A percentile compares a stretch with the other conserved stretches of the same genome.
phyloP scores from a whole-genome alignment of 225 moss, liverwort and hornwort species.

The Pleurozium schreberi region DNA sequence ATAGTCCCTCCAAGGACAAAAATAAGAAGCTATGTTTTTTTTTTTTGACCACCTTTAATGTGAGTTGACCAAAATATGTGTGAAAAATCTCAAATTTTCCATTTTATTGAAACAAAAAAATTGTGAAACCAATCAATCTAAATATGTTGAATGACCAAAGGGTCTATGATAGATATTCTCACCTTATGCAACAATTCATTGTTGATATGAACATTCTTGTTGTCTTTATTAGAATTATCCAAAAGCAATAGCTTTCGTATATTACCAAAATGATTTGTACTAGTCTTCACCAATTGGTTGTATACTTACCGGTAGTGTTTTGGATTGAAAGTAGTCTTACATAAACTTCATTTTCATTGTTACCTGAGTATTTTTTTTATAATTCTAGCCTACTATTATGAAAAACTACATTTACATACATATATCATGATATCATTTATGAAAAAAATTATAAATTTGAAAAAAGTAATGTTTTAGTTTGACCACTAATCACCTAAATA shows the following conservation, averaged over 20 bases:
- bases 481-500: not conserved
- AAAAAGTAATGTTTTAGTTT: not conserved
- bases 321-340: not conserved
- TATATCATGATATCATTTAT: not conserved
- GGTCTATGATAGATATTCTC: fast-evolving
- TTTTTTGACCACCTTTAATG: not conserved
- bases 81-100: not conserved
- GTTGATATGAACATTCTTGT: not conserved
- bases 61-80: not conserved
- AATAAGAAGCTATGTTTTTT: not conserved
- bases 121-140: not conserved
- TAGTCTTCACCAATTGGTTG: not conserved
- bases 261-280: not conserved
- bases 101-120: not conserved
- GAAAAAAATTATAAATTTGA: not conserved
- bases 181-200: not conserved
- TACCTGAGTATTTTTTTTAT: not conserved
- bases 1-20: not conserved
- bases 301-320: not conserved
- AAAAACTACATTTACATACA: not conserved
- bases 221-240: not conserved
- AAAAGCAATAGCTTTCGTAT: not conserved
- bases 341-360: not conserved
- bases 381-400: not conserved
- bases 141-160: not conserved